Base-by-base conservation (phyloP, 106 monocot genomes). In the Dioscorea dumetorum region DNA sequence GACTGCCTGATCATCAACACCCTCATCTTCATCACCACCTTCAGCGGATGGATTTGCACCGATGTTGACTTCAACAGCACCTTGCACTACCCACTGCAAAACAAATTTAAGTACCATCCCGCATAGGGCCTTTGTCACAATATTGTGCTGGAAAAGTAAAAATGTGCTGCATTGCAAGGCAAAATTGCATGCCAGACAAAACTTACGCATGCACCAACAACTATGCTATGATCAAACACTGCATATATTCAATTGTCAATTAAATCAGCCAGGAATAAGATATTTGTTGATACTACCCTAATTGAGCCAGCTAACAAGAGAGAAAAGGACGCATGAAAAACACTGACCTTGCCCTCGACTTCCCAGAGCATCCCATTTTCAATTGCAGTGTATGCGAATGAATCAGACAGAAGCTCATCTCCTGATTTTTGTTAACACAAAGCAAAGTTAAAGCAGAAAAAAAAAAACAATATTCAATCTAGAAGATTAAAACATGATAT, bases 31-130 rank as follows among this genome's bases (percentile, higher is more conserved):
- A 15, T 60, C 85, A 16, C 48, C 86, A 23, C 95, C 95, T 60
- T 91, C 84, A 48, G 91, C 95, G 34, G 95, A 95, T 33, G 95
- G 95, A 58, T 95, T 95, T 24, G 95, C 95, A 70, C 88, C 91
- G 63, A 86, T 95, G 48, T 95, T 78, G 4, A 95, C 85, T 56
- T 86, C 77, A 17, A 88, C 65, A 22, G 82, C 68, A 17, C 88
- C 88, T 84, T 88, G 71, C 13, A 84, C 80, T 0, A 95, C 91
- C 95, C 95, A 95, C 95, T 95, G 78, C 50, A 20, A 50, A 5
- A 59, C 4, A 22, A 59, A 20, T 59, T 59, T 1, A 3, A 18
- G 22, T 59, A 9, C 21, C 19, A 54, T 18, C 54, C 5, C 0
- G 1, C 51, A 51, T 1, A 19, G 19, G 54, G 54, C 18, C 15